Percentiles rank a stretch among this genome's conserved stretches.
phyloP scores from a whole-genome alignment of 257 asterid species.

The Salvia hispanica region DNA sequence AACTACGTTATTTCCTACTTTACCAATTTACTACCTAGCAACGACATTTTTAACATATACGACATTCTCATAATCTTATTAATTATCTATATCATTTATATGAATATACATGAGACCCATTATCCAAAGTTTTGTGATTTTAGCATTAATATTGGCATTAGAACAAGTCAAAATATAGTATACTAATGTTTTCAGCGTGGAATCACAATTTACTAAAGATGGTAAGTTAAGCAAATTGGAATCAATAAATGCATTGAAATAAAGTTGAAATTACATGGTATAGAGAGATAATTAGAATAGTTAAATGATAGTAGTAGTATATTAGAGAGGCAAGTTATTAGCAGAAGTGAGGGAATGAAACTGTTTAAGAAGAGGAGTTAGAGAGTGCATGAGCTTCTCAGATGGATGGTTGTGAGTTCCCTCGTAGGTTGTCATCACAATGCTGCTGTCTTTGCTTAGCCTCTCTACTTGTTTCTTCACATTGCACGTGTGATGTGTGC shows the following conservation, averaged over 20 bases:
- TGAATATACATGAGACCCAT: too few relatives aligned
- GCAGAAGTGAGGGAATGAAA: conserved; percentile 54
- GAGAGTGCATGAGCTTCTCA: conserved; percentile 68
- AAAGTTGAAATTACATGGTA: background rate
- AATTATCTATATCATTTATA: too few relatives aligned
- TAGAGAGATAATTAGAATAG: background rate
- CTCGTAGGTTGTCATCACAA: conserved; percentile 80
- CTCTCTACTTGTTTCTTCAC: conserved; percentile 92
- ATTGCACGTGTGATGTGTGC: conserved; percentile 85
- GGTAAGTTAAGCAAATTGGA: background rate
- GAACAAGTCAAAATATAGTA: too few relatives aligned
- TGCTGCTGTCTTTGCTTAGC: conserved; percentile 58
- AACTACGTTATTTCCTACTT: too few relatives aligned
- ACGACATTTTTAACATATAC: too few relatives aligned
- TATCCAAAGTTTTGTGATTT: too few relatives aligned
- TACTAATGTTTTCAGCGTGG: too few relatives aligned
- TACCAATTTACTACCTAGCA: too few relatives aligned
- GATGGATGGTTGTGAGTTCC: conserved; percentile 84
- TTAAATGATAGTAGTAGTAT: too few relatives aligned
- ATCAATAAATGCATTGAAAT: background rate
- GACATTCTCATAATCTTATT: too few relatives aligned
- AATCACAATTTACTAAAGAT: background rate
- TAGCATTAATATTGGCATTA: too few relatives aligned
- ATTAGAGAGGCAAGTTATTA: background rate
- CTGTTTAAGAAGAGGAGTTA: conserved; percentile 73